phyloP scores from a whole-genome alignment of 495 filamentous ascomycete genomes.

The Chlorociboria aeruginascens region DNA sequence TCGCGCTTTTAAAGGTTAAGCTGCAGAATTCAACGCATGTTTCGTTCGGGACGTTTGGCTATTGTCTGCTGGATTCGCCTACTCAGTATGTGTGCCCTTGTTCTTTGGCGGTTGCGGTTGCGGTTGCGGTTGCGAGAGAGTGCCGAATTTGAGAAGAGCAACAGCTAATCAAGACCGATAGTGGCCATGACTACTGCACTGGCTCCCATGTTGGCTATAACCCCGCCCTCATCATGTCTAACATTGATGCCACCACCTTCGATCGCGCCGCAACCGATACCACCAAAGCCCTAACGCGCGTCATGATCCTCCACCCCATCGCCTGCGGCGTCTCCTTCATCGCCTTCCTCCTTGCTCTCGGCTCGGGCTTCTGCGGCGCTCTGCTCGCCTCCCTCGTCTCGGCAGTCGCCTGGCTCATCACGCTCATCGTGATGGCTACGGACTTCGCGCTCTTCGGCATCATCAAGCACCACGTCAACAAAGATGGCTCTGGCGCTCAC shows the following conservation, averaged over 20 bases:
- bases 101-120: too few species aligned
- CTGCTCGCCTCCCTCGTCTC: slow-evolving; percentile 36
- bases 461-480: slow-evolving; percentile 36
- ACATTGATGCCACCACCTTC: slow-evolving; percentile 26
- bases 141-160: too few species aligned
- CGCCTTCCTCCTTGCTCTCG: slow-evolving; percentile 41
- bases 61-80: slow-evolving; percentile 30
- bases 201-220: slow-evolving; percentile 38
- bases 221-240: slow-evolving; percentile 29
- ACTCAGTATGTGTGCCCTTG: slow-evolving; percentile 7
- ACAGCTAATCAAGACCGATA: neutral
- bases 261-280: slow-evolving; percentile 27
- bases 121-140: too few species aligned
- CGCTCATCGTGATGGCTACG: slow-evolving; percentile 38
- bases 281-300: slow-evolving; percentile 36
- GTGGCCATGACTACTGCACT: slow-evolving; percentile 32
- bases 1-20: slow-evolving; percentile 37
- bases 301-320: slow-evolving; percentile 50
- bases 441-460: slow-evolving; percentile 46
- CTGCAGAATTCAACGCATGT: slow-evolving; percentile 29
- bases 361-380: slow-evolving; percentile 40
- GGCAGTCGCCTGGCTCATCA: slow-evolving; percentile 39
- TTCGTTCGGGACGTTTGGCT: slow-evolving; percentile 47
- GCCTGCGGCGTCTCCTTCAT: slow-evolving; percentile 44
- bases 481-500: slow-evolving; percentile 18